Evolutionary conservation across 495 filamentous ascomycete species (phyloP).

Genomic region (Penicillium bovifimosum): DNA sequence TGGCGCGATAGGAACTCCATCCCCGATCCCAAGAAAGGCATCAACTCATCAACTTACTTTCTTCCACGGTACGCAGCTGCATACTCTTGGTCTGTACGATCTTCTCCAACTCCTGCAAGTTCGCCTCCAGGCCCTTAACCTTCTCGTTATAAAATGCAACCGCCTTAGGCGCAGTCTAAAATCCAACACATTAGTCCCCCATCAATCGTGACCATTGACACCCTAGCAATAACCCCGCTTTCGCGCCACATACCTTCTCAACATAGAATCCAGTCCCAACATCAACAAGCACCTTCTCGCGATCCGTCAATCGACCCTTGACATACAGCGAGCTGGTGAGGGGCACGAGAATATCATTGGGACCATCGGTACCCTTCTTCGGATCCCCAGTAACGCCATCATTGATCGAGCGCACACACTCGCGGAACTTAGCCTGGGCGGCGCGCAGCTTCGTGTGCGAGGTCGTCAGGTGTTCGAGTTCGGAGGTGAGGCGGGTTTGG

Average conservation of each 20-base stretch:
- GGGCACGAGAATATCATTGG: slow-evolving; percentile 70
- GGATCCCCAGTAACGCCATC: slow-evolving; percentile 46
- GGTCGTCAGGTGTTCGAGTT: slow-evolving; percentile 84
- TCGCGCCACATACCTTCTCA: slow-evolving; percentile 70
- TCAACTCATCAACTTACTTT: slow-evolving; percentile 54
- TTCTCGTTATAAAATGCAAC: slow-evolving; percentile 80
- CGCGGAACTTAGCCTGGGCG: slow-evolving; percentile 85
- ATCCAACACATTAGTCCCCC: neutral
- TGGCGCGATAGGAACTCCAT: neutral
- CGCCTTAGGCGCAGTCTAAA: slow-evolving; percentile 63
- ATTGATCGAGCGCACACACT: slow-evolving; percentile 73
- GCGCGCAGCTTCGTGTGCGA: slow-evolving; percentile 85
- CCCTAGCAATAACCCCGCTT: neutral
- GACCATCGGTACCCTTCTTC: slow-evolving; percentile 34
- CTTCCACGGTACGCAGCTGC: slow-evolving; percentile 81
- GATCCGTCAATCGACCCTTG: slow-evolving; percentile 69
- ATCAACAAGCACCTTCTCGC: slow-evolving; percentile 83
- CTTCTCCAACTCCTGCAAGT: slow-evolving; percentile 78
- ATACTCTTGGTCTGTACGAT: slow-evolving; percentile 80
- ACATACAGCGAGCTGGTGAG: slow-evolving; percentile 93
- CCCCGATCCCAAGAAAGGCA: neutral
- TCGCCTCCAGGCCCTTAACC: slow-evolving; percentile 69
- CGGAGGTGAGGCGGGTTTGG: slow-evolving; percentile 92
- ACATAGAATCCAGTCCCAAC: slow-evolving; percentile 96
- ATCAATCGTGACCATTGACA: neutral